Evolutionary conservation across 2,329 filamentous ascomycete species (phyloP).

Genomic region (Elsinoe necatrix): DNA sequence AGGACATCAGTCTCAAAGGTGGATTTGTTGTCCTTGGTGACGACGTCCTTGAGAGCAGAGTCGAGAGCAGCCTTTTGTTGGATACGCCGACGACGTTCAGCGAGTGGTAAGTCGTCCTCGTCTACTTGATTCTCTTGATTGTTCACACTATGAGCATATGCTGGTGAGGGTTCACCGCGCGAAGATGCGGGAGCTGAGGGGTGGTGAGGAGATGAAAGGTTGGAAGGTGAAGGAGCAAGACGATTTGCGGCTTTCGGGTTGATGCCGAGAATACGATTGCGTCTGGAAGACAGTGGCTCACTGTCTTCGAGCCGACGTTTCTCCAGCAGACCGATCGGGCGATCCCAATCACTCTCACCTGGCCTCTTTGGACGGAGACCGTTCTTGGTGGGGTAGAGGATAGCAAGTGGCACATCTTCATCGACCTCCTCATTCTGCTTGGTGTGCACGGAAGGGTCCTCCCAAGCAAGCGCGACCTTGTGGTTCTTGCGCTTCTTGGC

Average conservation of each 20-base stretch:
- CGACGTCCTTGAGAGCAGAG: constrained; percentile 34
- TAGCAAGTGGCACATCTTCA: constrained; percentile 71
- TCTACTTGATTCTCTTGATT: constrained; percentile 39
- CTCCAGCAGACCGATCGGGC: constrained; percentile 67
- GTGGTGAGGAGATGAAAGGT: neutral
- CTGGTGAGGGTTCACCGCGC: constrained; percentile 1
- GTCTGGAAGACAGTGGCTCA: constrained; percentile 72
- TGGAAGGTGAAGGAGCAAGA: constrained; percentile 1
- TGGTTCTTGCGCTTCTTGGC: constrained; percentile 64
- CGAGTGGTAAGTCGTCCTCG: constrained; percentile 58
- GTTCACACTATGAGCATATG: constrained; percentile 22
- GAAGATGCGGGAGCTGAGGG: neutral
- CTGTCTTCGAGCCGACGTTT: constrained; percentile 82
- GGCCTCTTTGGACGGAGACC: constrained; percentile 33
- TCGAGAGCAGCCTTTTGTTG: constrained; percentile 48
- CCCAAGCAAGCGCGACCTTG: constrained; percentile 84
- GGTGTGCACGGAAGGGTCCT: constrained; percentile 47
- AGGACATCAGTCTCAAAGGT: constrained; percentile 64
- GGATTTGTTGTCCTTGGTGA: constrained; percentile 36
- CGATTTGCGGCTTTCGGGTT: constrained; percentile 20
- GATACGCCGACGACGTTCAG: constrained; percentile 56
- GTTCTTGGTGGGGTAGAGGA: constrained; percentile 61
- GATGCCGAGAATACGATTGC: constrained; percentile 63
- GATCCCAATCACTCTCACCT: constrained; percentile 43
- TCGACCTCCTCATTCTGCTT: constrained; percentile 39